Evolutionary conservation across 2,329 filamentous ascomycete species (phyloP), one percentile per base, ranked within the genome.

Genomic region (Cryphonectria radicalis): DNA sequence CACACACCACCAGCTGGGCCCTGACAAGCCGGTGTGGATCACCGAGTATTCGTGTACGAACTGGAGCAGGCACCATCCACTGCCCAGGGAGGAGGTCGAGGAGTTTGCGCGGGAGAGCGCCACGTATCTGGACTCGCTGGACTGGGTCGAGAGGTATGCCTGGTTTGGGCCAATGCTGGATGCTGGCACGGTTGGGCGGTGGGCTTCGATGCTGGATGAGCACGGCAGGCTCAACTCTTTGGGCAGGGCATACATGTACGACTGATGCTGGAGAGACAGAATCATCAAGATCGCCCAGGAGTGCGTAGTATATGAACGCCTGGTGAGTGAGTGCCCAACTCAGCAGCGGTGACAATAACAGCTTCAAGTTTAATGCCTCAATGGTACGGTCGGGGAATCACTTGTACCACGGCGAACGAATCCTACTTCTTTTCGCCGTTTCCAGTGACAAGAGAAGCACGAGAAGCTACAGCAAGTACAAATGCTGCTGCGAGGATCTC

Each of bases 91-190:
- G 37, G 70, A 74, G 14, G 74, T 76, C 7, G 74, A 77, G 63
- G 25, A 62, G 2, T 77, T 77, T 63, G 74, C 72, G 32, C 59
- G 68, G 37, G 74, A 77, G 69, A 74, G 71, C 35, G 72, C 66
- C 53, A 74, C 73, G 65, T 77, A 77, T 60, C 67, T 77, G 42
- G 75, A 77, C 25, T 69, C 70, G 40, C 46, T 76, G 66, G 75
- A 77, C 37, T 76, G 75, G 75, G 75, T 77, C 3, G 75, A 77
- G 64, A 53, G 75, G 4, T 77, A 77, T 63, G 73, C 75, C 7
- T 77, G 73, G 73, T 77, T 77, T 64, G 75, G 75, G 0, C 73
- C 75, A 13, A 76, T 77, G 75, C 66, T 73, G 37, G 75, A 76
- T 57, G 53, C 71, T 13, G 75, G 75, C 6, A 74, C 72, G 10